A percentile compares a stretch with the other conserved stretches of the same genome.
These are phyloP conservation scores for Nakazawaea ernobii DNA, from an alignment of 805 yeast species.

Conservation along the genomic window DNA sequence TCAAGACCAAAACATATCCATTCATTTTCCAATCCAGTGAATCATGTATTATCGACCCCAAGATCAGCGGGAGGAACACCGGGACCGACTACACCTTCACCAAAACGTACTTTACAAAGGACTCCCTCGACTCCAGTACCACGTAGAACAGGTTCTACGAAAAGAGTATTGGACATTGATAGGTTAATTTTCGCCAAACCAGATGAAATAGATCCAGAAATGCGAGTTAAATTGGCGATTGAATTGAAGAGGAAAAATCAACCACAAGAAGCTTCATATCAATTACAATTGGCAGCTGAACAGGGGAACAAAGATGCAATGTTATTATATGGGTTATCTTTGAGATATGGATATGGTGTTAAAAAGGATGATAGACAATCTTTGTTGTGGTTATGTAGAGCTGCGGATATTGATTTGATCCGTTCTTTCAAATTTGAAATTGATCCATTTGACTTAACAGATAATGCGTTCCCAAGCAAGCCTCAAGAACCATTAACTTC, in stretches of 20 bases:
- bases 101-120: slow-evolving; percentile 1
- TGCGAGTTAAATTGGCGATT: slow-evolving; percentile 38
- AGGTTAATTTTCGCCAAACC: slow-evolving; percentile 3
- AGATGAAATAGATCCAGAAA: slow-evolving; percentile 19
- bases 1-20: too few relatives aligned
- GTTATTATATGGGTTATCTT: slow-evolving; percentile 62
- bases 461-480: slow-evolving; percentile 25
- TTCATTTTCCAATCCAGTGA: too few relatives aligned
- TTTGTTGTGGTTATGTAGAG: slow-evolving; percentile 54
- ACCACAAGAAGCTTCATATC: slow-evolving; percentile 63
- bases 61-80: not conserved
- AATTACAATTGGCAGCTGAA: slow-evolving; percentile 57
- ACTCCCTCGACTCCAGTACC: slow-evolving; percentile 8
- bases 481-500: slow-evolving; percentile 40
- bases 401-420: slow-evolving; percentile 31
- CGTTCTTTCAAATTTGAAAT: slow-evolving; percentile 17
- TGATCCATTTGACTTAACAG: slow-evolving; percentile 29
- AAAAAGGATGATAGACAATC: slow-evolving; percentile 48
- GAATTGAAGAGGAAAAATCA: slow-evolving; percentile 52
- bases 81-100: slow-evolving; percentile 5
- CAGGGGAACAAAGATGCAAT: slow-evolving; percentile 61
- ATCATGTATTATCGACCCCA: not conserved
- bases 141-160: not conserved
- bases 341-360: slow-evolving; percentile 66
- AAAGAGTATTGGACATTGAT: not conserved